Conservation (phyloP, 495 filamentous ascomycete genomes). For the Penicillium atrosanguineum region DNA sequence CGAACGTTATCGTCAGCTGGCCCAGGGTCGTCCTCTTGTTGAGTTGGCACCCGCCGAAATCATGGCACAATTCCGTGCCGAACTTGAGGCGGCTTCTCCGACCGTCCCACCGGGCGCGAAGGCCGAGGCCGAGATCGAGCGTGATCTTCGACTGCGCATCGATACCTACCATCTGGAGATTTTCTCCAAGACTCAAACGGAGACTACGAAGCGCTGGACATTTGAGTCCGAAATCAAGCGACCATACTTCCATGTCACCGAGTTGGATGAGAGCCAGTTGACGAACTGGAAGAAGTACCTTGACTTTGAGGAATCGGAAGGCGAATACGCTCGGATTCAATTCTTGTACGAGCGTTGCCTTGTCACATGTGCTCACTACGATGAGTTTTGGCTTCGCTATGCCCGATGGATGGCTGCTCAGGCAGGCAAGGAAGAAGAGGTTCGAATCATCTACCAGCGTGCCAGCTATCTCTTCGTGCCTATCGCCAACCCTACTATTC, state of each 20-base stretch:
- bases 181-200: slow-evolving; percentile 78
- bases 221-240: slow-evolving; percentile 95
- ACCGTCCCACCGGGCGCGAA: slow-evolving; percentile 46
- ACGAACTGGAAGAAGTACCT: slow-evolving; percentile 96
- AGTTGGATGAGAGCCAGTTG: slow-evolving; percentile 81
- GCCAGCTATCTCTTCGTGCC: slow-evolving; percentile 82
- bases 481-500: slow-evolving; percentile 73
- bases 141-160: slow-evolving; percentile 74
- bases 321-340: slow-evolving; percentile 67
- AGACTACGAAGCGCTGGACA: slow-evolving; percentile 92
- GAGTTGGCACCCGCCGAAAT: slow-evolving; percentile 72
- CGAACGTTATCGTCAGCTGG: slow-evolving; percentile 80
- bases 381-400: slow-evolving; percentile 97
- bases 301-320: slow-evolving; percentile 90
- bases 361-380: slow-evolving; percentile 89
- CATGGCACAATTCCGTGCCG: slow-evolving; percentile 64
- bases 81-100: slow-evolving; percentile 59
- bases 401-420: slow-evolving; percentile 95
- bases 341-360: slow-evolving; percentile 94
- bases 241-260: slow-evolving; percentile 95
- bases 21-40: slow-evolving; percentile 65
- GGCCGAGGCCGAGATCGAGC: slow-evolving; percentile 77
- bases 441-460: slow-evolving; percentile 88
- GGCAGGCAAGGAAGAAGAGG: slow-evolving; percentile 79
- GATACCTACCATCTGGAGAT: slow-evolving; percentile 77